phyloP scores from a whole-genome alignment of 805 yeast genomes.

The Schwanniomyces vanrijiae region DNA sequence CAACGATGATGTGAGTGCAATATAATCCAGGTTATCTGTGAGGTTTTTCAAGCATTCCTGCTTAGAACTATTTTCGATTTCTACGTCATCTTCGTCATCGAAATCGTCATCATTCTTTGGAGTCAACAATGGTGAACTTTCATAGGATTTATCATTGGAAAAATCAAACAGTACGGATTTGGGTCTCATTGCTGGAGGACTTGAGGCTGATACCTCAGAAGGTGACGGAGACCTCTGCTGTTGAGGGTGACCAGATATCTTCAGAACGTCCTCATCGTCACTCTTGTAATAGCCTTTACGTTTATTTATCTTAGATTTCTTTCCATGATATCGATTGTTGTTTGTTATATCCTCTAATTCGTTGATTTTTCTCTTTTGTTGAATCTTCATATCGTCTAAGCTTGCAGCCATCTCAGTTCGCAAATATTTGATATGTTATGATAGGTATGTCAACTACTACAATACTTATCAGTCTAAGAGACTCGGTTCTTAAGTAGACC shows the following conservation, averaged over 20 bases:
- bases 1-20: conserved; percentile 32
- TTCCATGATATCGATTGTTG: conserved; percentile 20
- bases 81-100: conserved; percentile 11
- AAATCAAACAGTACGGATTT: conserved; percentile 30
- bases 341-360: conserved; percentile 41
- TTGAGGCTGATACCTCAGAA: conserved; percentile 15
- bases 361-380: conserved; percentile 29
- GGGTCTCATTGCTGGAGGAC: conserved; percentile 16
- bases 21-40: conserved; percentile 35
- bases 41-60: conserved; percentile 10
- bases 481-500: neutral
- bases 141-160: conserved; percentile 23
- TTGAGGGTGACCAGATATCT: conserved; percentile 6
- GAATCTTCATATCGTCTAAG: conserved; percentile 23
- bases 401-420: conserved; percentile 30
- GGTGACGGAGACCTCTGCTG: conserved; percentile 24
- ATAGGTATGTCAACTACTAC: neutral
- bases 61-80: conserved; percentile 1
- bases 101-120: conserved; percentile 43
- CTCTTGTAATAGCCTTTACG: conserved; percentile 9
- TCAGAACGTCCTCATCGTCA: conserved; percentile 4
- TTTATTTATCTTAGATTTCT: conserved; percentile 21
- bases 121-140: conserved; percentile 37
- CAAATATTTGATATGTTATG: neutral
- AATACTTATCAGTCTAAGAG: neutral